Conservation (phyloP, 805 yeast species). For the Lipomyces japonicus region DNA sequence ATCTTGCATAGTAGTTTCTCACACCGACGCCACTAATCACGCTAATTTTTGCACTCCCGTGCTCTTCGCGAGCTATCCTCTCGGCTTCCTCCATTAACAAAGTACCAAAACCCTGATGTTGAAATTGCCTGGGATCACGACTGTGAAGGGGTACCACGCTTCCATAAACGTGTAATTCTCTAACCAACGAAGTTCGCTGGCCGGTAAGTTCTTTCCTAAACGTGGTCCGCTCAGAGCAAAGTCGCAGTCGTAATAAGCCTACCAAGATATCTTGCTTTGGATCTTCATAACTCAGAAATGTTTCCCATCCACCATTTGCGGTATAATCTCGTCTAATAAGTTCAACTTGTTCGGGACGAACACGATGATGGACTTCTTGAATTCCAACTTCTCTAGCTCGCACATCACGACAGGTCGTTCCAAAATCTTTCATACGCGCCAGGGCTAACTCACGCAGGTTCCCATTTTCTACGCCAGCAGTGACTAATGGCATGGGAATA, state of each 20-base stretch:
- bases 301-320: constrained; percentile 99
- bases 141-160: constrained; percentile 95
- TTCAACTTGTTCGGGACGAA: constrained; percentile 95
- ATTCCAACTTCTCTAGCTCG: constrained; percentile 98
- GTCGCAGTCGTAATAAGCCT: constrained; percentile 82
- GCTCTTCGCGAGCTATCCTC: constrained; percentile 90
- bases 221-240: constrained; percentile 84
- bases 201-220: constrained; percentile 80
- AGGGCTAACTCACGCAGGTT: constrained; percentile 91
- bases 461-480: constrained; percentile 97
- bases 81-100: constrained; percentile 98
- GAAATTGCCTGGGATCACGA: constrained; percentile 95
- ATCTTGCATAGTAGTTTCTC: constrained; percentile 85
- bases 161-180: constrained; percentile 96
- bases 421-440: constrained; percentile 97
- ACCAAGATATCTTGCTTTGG: constrained; percentile 93
- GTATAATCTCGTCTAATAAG: constrained; percentile 90
- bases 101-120: constrained; percentile 98
- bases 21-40: constrained; percentile 98
- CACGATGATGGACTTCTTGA: constrained; percentile 96
- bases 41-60: constrained; percentile 83
- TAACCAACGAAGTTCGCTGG: constrained; percentile 88
- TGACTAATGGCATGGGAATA: constrained; percentile 97
- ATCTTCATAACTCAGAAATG: constrained; percentile 92
- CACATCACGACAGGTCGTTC: constrained; percentile 91